Conservation (phyloP, 495 filamentous ascomycete species). For the Penicillium tannophilum region DNA sequence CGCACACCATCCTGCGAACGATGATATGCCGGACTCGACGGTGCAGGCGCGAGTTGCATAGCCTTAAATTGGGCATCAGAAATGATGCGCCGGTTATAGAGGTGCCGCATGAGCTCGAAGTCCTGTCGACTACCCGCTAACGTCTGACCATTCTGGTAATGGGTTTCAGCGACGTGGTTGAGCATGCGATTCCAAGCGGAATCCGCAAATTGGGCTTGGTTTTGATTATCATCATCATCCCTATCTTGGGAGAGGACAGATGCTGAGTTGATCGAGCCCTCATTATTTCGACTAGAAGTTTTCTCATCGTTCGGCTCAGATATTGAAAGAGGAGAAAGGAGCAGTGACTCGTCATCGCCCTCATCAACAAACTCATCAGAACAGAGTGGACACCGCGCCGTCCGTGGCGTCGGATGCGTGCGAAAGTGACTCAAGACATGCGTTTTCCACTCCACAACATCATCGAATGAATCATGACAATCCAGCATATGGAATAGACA, state of each 20-base stretch:
- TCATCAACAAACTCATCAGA: slow-evolving; percentile 36
- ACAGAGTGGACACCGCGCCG: slow-evolving; percentile 46
- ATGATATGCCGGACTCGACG: slow-evolving; percentile 49
- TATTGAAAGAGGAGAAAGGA: slow-evolving; percentile 8
- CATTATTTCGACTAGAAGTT: not conserved
- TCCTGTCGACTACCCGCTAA: slow-evolving; percentile 44
- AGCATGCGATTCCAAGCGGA: slow-evolving; percentile 45
- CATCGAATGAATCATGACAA: slow-evolving; percentile 44
- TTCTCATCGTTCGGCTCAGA: not conserved
- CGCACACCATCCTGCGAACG: slow-evolving; percentile 44
- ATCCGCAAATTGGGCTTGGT: not conserved
- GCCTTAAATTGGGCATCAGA: slow-evolving; percentile 50
- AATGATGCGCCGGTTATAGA: slow-evolving; percentile 45
- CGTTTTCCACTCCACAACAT: slow-evolving; percentile 39
- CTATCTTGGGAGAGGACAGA: not conserved
- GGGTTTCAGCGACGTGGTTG: slow-evolving; percentile 38
- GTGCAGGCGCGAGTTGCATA: slow-evolving; percentile 45
- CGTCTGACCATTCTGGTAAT: slow-evolving; percentile 44
- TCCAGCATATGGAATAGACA: slow-evolving; percentile 50
- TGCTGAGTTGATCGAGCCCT: not conserved
- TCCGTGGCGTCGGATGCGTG: slow-evolving; percentile 38
- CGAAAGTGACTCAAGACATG: slow-evolving; percentile 49
- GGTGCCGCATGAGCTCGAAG: slow-evolving; percentile 50
- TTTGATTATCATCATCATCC: not conserved
- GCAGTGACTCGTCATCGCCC: slow-evolving; percentile 23